phyloP scores from a whole-genome alignment of 768 basidiomycete species.

The Termitomyces sp. region DNA sequence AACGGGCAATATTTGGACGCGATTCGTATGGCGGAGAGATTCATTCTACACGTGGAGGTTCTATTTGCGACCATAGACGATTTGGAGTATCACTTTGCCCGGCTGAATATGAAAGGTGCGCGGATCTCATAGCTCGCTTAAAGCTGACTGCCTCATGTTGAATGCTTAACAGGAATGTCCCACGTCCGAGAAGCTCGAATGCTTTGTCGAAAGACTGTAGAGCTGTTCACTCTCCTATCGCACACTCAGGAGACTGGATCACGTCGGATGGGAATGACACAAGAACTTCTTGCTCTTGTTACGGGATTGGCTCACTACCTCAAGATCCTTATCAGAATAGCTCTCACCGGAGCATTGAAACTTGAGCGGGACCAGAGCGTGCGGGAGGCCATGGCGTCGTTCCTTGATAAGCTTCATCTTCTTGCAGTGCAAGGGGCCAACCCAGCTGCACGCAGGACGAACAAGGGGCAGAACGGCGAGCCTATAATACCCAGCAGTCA shows the following conservation, averaged over 20 bases:
- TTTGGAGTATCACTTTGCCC: slow-evolving; percentile 82
- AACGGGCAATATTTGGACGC: slow-evolving; percentile 95
- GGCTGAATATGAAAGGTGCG: slow-evolving; percentile 80
- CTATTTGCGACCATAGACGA: slow-evolving; percentile 97
- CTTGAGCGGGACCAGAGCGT: slow-evolving; percentile 87
- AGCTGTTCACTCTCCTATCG: slow-evolving; percentile 93
- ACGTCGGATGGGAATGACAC: slow-evolving; percentile 91
- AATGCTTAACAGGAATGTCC: slow-evolving; percentile 70
- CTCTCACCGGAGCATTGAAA: slow-evolving; percentile 91
- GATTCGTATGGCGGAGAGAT: slow-evolving; percentile 97
- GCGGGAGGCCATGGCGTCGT: slow-evolving; percentile 78
- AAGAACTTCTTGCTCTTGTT: slow-evolving; percentile 93
- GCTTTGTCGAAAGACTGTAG: slow-evolving; percentile 98
- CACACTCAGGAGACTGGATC: slow-evolving; percentile 92
- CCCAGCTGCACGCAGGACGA: slow-evolving; percentile 68
- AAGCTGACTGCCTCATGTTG: slow-evolving; percentile 8
- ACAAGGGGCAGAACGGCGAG: slow-evolving; percentile 72
- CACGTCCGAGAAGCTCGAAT: slow-evolving; percentile 97
- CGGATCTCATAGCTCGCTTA: slow-evolving; percentile 9
- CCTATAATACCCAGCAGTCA: slow-evolving; percentile 32
- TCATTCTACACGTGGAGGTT: slow-evolving; percentile 97
- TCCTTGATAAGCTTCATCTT: slow-evolving; percentile 89
- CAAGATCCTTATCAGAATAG: slow-evolving; percentile 98
- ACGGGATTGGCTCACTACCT: slow-evolving; percentile 99
- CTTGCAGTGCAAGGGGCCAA: slow-evolving; percentile 84